Base-by-base conservation (phyloP, 768 basidiomycete genomes). In the Nidula microcarpa region DNA sequence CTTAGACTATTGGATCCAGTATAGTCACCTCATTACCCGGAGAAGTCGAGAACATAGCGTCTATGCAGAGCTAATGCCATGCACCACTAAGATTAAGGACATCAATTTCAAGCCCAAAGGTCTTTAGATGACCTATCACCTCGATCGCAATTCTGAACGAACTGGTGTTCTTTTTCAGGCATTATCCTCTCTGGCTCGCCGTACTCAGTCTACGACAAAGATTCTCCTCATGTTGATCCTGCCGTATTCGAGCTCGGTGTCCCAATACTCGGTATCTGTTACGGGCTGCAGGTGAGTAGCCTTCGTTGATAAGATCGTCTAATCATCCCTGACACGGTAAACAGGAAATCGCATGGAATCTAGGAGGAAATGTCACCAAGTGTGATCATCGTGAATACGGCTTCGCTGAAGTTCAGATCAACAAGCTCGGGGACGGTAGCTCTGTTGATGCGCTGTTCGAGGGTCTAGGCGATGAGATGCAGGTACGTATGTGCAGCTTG, bases 181-280 rank as follows among this genome's bases (percentile, higher is more conserved):
- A 88, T 99, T 67, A 98, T 98, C 62, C 80, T 99, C 37, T 98
- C 95, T 37, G 97, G 97, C 43, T 98, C 97, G 1, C 97, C 97
- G 0, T 98, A 96, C 73, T 98, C 96, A 33, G 97, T 98, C 16
- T 98, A 98, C 69, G 97, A 95, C 58, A 69, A 80, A 32, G 95
- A 85, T 57, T 87, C 97, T 4, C 96, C 97, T 18, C 94, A 94
- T 57, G 94, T 93, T 33, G 96, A 99, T 70, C 91, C 94, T 14
- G 88, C 80, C 13, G 85, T 98, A 8, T 98, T 93, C 62, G 81
- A 87, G 43, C 79, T 91, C 7, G 92, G 87, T 18, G 86, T 98
- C 1, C 96, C 97, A 3, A 85, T 99, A 49, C 78, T 99, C 11
- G 97, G 97, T 17, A 98, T 98, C 53, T 99, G 97, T 68, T 98